Percentiles rank a stretch among this genome's conserved stretches.
phyloP scores from a whole-genome alignment of 192 early-diverging fungal genomes.

The Gryganskiella cystojenkinii region DNA sequence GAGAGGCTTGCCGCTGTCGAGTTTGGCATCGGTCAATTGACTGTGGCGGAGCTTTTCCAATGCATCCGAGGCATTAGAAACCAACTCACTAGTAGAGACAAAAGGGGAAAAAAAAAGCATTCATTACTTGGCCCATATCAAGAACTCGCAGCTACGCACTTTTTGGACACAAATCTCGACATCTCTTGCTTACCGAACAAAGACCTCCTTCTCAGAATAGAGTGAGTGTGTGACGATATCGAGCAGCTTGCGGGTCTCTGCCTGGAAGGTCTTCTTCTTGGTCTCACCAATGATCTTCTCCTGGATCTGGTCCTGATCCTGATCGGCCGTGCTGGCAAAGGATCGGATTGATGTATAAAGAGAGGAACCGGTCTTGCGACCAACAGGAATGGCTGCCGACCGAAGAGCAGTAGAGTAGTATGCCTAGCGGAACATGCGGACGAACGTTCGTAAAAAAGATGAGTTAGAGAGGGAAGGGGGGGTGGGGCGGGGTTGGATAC shows the following conservation, averaged over 20 bases:
- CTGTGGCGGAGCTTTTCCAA: slow-evolving; percentile 69
- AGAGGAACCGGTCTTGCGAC: slow-evolving; percentile 15
- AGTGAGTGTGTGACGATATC: slow-evolving; percentile 73
- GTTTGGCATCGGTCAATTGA: slow-evolving; percentile 51
- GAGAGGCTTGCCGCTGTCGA: slow-evolving; percentile 61
- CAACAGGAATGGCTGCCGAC: slow-evolving; percentile 20
- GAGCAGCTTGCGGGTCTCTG: slow-evolving; percentile 70
- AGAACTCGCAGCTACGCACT: no score
- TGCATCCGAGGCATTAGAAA: slow-evolving; percentile 74
- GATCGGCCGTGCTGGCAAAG: slow-evolving; percentile 9
- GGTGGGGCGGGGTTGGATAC: not conserved
- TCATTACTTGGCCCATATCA: no score
- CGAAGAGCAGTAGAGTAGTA: slow-evolving; percentile 36
- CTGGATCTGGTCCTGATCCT: slow-evolving; percentile 25
- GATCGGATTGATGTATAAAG: slow-evolving; percentile 37
- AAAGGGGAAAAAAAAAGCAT: no score
- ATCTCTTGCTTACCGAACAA: slow-evolving; percentile 58
- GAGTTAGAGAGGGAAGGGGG: not conserved
- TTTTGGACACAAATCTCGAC: not conserved
- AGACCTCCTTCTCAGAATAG: slow-evolving; percentile 74
- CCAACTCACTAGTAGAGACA: slow-evolving; percentile 66
- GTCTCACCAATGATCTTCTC: slow-evolving; percentile 46
- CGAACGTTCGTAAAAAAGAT: not conserved
- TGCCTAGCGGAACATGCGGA: slow-evolving; percentile 1
- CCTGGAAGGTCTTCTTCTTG: slow-evolving; percentile 64